Base-by-base conservation (phyloP, 2,329 filamentous ascomycete genomes). In the Fusarium sp. region DNA sequence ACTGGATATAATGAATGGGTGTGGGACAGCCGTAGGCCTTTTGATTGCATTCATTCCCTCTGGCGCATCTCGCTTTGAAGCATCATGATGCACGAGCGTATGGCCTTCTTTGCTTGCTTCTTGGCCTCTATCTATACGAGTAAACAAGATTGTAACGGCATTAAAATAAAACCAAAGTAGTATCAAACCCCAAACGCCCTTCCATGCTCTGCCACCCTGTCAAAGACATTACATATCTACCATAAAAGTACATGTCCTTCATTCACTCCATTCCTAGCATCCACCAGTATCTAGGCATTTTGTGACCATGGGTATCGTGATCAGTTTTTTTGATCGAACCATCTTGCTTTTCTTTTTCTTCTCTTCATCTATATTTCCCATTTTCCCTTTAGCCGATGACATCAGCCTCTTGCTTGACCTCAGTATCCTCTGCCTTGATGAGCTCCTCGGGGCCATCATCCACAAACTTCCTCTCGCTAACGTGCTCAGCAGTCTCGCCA, bases 381-480 rank as follows among this genome's bases (percentile, higher is more conserved):
- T 50, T 48, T 44, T 58, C 48, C 46, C n/a, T 70, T 74, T 67
- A 77, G 59, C 70, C 79, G 63, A 82, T 79, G 25, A 81, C 77
- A 62, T 84, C 79, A 37, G 77, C 74, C 65, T 82, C 81, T 44
- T 81, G 79, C 63, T 79, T 80, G 67, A 77, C 75, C 14, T 74
- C 77, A 45, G 75, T 74, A 42, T 79, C 79, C 23, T 82, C 86
- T 1, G 92, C 90, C 63, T 93, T 86, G 65, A 97, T 89, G 53
- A 93, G 82, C 81, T 97, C 93, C 77, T 93, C 90, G 28, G 84
- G 82, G 8, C 85, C 83, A 49, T 93, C 90, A 61, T 93, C 89
- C 52, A 95, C 89, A 81, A 97, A 98, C 77, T 93, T 95, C 74
- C 94, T 87, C 80, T 97, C 93, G 76, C 93, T 97, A 51, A 97